phyloP scores from a whole-genome alignment of 2,329 filamentous ascomycete species.

The Neocucurbitaria cava region DNA sequence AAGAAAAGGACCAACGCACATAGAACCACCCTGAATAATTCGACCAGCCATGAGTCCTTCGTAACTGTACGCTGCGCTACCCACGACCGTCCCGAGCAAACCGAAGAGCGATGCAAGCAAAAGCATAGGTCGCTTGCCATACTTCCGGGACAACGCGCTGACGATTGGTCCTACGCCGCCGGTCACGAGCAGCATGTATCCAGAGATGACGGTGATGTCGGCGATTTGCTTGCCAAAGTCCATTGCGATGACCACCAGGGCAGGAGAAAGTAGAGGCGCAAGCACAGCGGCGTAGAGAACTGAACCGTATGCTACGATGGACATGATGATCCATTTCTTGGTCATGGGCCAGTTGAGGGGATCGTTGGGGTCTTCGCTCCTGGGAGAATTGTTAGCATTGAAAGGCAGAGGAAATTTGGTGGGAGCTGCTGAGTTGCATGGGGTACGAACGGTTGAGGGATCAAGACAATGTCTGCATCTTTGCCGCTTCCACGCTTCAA shows the following conservation, averaged over 20 bases:
- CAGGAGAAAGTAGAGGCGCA: constrained; percentile 45
- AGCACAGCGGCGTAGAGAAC: constrained; percentile 43
- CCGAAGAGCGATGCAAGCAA: constrained; percentile 42
- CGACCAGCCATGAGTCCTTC: constrained; percentile 40
- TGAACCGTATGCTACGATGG: constrained; percentile 42
- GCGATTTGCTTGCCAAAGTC: constrained; percentile 34
- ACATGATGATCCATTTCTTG: constrained; percentile 44
- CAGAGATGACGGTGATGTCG: constrained; percentile 47
- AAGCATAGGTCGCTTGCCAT: constrained; percentile 41
- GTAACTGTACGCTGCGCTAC: constrained; percentile 36
- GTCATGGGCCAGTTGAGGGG: constrained; percentile 43
- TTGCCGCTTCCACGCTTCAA: constrained; percentile 44
- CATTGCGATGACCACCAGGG: constrained; percentile 41
- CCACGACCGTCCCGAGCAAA: constrained; percentile 37
- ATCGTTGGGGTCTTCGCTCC: constrained; percentile 41
- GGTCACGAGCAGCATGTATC: constrained; percentile 48
- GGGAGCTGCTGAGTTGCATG: neutral
- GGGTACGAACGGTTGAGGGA: constrained; percentile 41
- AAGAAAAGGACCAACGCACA: constrained; percentile 9
- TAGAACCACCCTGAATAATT: constrained; percentile 41
- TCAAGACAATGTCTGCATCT: constrained; percentile 41
- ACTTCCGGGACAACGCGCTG: constrained; percentile 40
- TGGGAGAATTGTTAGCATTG: neutral
- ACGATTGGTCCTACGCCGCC: constrained; percentile 44
- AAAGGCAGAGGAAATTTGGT: neutral